phyloP scores from a whole-genome alignment of 768 basidiomycete genomes.

The Lentinus brumalis region DNA sequence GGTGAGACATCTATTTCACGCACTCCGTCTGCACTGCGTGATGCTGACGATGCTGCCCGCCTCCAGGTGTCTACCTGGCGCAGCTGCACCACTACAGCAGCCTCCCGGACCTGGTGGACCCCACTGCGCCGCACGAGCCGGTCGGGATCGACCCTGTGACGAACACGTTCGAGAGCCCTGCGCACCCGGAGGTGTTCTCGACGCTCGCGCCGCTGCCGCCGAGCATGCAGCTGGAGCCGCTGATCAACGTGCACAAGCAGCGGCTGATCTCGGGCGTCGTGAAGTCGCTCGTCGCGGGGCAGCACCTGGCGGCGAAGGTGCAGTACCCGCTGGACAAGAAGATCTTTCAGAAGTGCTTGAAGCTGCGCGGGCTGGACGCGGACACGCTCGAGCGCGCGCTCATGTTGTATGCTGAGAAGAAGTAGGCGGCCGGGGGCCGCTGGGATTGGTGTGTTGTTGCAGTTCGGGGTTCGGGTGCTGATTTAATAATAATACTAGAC shows the following conservation, averaged over 20 bases:
- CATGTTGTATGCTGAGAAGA: conserved; percentile 34
- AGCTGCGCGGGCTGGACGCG: conserved; percentile 64
- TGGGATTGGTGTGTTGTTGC: background rate
- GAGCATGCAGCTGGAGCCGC: conserved; percentile 79
- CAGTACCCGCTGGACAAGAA: conserved; percentile 74
- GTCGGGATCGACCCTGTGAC: conserved; percentile 66
- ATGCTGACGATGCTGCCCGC: background rate
- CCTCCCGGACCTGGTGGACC: conserved; percentile 82
- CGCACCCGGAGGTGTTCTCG: conserved; percentile 79
- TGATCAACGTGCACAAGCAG: conserved; percentile 91
- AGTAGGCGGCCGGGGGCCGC: background rate
- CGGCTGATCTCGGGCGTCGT: conserved; percentile 79
- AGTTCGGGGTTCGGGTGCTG: background rate
- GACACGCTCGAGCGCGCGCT: conserved; percentile 54
- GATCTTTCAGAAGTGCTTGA: conserved; percentile 73
- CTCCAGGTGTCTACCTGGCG: conserved; percentile 72
- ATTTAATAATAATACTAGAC: background rate
- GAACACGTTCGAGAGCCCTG: conserved; percentile 65
- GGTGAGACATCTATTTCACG: conserved; percentile 43
- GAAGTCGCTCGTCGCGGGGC: conserved; percentile 78
- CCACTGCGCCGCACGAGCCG: conserved; percentile 70
- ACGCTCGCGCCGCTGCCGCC: conserved; percentile 70
- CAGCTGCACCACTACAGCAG: conserved; percentile 64
- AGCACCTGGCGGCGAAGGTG: conserved; percentile 76
- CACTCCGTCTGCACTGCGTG: background rate